Base-by-base conservation (phyloP, 2,329 filamentous ascomycete species). In the Venturia nashicola region DNA sequence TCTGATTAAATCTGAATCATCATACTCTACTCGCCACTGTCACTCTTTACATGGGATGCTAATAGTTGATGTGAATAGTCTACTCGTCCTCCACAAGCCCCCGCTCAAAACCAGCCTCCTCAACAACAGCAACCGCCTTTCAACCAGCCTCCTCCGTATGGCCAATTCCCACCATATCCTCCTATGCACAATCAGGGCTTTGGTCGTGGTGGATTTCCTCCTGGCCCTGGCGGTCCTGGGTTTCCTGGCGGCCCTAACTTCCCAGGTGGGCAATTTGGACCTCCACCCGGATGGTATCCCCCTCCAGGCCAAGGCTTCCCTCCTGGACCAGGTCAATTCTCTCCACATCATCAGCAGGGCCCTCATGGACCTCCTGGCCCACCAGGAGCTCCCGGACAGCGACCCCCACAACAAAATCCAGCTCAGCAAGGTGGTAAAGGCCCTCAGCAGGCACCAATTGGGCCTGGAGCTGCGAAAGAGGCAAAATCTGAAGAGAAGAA, bases 311-410 rank as follows among this genome's bases (percentile, higher is more conserved):
- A 43, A 51, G 76, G 77, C 51, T 78, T 78, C 64, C 87, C 87
- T 67, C 57, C 57, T 14, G 61, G 61, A 48, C 61, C 61, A 51
- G 61, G 61, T 14, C 46, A 46, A 2, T 59, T 63, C 42, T 44
- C 61, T 67, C 87, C 86, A 18, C 89, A 86, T 54, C 51, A 57
- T 57, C 51, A 57, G 32, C 51, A 73, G 59, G 70, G 68, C 51
- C 67, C 68, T 23, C 69, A 72, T 61, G 70, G 68, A 59, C 67
- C 68, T 23, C 69, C 70, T 59, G 71, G 70, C 59, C 84, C 85
- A 32, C 88, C 88, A 62, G 85, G 86, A 9, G 87, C 87, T 7
- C 89, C 90, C 75, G 87, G 86, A 69, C 87, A 86, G 42, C 86
- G 83, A 39, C 86, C 84, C 16, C 74, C 77, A 62, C 86, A 86